These are phyloP conservation scores for Arabidopsis lyrata DNA, from an alignment of 441 rosid species.

Conservation along the genomic window DNA sequence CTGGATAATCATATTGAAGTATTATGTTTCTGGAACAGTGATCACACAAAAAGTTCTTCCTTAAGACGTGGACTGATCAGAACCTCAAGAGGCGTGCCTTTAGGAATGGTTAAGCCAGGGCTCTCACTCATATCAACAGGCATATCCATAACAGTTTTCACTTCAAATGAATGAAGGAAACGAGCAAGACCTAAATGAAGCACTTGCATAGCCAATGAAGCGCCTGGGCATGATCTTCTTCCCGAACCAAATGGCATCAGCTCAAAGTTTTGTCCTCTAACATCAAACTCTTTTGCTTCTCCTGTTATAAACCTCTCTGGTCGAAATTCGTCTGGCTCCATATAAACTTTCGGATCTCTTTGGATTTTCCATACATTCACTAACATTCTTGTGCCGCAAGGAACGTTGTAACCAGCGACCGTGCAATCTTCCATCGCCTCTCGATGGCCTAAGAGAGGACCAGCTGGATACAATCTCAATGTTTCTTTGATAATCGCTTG, in stretches of 20 bases:
- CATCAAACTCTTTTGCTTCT: constrained; percentile 44
- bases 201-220: constrained; percentile 50
- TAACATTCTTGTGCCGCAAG: constrained; percentile 57
- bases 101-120: constrained; percentile 51
- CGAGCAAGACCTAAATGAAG: constrained; percentile 49
- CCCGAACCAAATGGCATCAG: constrained; percentile 57
- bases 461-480: constrained; percentile 62
- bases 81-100: constrained; percentile 57
- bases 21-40: neutral
- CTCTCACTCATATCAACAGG: constrained; percentile 54
- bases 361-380: constrained; percentile 58
- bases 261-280: constrained; percentile 53
- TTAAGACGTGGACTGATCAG: constrained; percentile 49
- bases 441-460: constrained; percentile 51
- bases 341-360: constrained; percentile 56
- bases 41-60: constrained; percentile 23
- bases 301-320: constrained; percentile 59
- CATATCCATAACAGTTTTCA: constrained; percentile 35
- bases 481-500: constrained; percentile 69
- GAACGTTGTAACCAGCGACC: constrained; percentile 51
- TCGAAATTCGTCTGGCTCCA: constrained; percentile 47
- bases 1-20: constrained; percentile 6
- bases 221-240: constrained; percentile 60
- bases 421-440: constrained; percentile 61
- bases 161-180: constrained; percentile 56